Evolutionary conservation across 257 asterid species (phyloP), one percentile per base, ranked within the genome.

Genomic region (Buddleja alternifolia): DNA sequence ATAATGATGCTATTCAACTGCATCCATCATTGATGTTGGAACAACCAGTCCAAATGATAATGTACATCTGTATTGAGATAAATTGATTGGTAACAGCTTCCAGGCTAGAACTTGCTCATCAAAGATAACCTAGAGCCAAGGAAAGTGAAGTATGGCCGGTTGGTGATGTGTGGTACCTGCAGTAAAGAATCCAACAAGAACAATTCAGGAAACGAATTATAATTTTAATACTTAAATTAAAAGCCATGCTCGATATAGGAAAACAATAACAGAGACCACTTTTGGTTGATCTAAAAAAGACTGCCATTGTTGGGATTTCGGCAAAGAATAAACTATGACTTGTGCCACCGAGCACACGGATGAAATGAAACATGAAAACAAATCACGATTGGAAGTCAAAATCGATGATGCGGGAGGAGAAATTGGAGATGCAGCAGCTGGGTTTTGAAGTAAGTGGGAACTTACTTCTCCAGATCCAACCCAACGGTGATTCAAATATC

Each of bases 1-100:
- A 70, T 39, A 53, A 71, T 17, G 60, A 55, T 37, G 44, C 73
- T 72, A 73, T 69, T 73, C 74, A 69, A 60, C 77, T 48, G 40
- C 78, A 79, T 82, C 60, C 75, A 76, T 76, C 67, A 45, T 3
- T 61, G 74, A 55, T 34, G 24, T 53, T 47, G 74, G 53, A 16
- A 66, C 48, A 11, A 34, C 59, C 21, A 80, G 56, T 44, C 41
- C 76, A 59, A 64, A 55, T 47, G 58, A 40, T 29, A 19, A 52
- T n/a, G 25, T 44, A 42, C 55, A 66, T 48, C 77, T 63, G 64
- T 23, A 51, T 14, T 7, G 66, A 45, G 52, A 46, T 12, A 58
- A 52, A 41, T 55, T 32, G 46, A 14, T 59, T 40, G 53, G 10
- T 16, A 23, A 67, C 62, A 69, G 82, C 73, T 66, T 73, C 75